Evolutionary conservation across 2,329 filamentous ascomycete genomes (phyloP), one percentile per base, ranked within the genome.

Genomic region (Orbilia blumenaviensis): DNA sequence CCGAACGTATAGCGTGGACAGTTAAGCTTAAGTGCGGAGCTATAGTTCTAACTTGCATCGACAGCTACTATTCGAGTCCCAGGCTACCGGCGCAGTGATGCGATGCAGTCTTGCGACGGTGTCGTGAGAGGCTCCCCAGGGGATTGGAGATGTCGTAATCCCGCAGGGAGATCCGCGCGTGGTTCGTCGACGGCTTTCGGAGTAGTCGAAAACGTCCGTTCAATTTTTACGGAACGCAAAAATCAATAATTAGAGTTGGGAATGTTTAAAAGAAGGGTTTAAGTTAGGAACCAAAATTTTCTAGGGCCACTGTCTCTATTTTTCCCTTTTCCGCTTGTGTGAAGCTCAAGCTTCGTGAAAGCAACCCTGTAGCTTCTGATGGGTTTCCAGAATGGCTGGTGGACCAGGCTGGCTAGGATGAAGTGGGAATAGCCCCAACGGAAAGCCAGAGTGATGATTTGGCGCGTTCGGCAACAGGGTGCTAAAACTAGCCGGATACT

Each of bases 351-450:
- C 42, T 69, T 41, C 12, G 18, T 42, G 18, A 32, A 48, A 14
- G 21, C 25, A 38, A 38, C 52, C 64, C 64, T 42, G 41, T 52
- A 61, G 50, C 50, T 67, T 48, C 62, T 44, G 38, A 29, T 18
- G 56, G 42, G 54, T 36, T 66, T 64, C 38, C 38, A 38, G 56
- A 52, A 50, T 60, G 52, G 52, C 50, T 41, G 27, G 38, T 36
- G 18, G 34, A 21, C 10, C 34, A 25, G 54, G 50, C 41, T 38
- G 44, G 54, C 71, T 75, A 75, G 46, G 44, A 67, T 68, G 23
- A 67, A 67, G 69, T 36, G 36, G 69, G 69, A 74, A 61, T 74
- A 67, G 69, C 69, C 42, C 25, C 32, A 56, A 18, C 42, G 61
- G 61, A 36, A 27, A 46, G 41, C 21, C 34, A 16, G 27, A 34